Conservation (phyloP, 129 eudicot species). For the Logfia minima region DNA sequence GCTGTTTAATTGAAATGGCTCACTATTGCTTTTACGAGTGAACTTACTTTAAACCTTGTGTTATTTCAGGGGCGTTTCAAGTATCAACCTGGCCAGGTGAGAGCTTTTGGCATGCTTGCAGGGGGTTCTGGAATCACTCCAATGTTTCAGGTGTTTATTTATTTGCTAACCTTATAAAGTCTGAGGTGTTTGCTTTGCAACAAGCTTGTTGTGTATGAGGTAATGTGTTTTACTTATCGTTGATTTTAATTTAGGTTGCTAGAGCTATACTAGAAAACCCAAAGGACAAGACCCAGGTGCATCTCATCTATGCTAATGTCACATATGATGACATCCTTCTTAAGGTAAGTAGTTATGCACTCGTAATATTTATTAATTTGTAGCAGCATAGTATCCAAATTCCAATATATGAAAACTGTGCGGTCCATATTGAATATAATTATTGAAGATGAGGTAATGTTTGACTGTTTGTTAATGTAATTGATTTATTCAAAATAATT, state of each 20-base stretch:
- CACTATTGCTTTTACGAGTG: neutral
- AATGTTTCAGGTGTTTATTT: slow-evolving; percentile 79
- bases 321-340: slow-evolving; percentile 82
- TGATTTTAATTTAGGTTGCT: slow-evolving; percentile 53
- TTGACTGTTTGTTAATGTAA: slow-evolving; percentile 6
- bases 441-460: neutral
- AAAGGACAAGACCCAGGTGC: slow-evolving; percentile 74
- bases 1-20: neutral
- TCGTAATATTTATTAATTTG: too few relatives aligned
- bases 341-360: slow-evolving; percentile 65
- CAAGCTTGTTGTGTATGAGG: slow-evolving; percentile 12
- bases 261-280: slow-evolving; percentile 95
- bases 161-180: neutral
- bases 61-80: slow-evolving; percentile 63
- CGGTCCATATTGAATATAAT: slow-evolving; percentile 2
- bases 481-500: neutral
- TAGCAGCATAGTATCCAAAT: neutral
- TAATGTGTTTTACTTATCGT: neutral
- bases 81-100: slow-evolving; percentile 87
- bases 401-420: neutral
- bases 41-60: neutral
- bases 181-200: slow-evolving; percentile 11
- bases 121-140: slow-evolving; percentile 99
- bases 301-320: slow-evolving; percentile 89
- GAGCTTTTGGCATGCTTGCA: slow-evolving; percentile 97